Base-by-base conservation (phyloP, 148 eudicot species). In the Dysphania ambrosioides region DNA sequence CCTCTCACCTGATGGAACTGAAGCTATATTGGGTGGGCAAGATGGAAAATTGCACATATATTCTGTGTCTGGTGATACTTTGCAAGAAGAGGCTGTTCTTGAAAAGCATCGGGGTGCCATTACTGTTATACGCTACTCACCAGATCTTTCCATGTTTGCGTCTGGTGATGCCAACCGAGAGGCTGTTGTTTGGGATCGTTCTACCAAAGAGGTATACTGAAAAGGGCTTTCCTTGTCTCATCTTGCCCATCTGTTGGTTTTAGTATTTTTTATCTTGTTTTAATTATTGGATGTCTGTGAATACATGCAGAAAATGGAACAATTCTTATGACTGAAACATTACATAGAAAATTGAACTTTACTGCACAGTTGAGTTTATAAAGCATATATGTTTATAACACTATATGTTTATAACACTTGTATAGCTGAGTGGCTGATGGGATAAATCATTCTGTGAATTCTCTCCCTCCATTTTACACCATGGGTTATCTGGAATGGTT, bases 121-220 rank as follows among this genome's bases (percentile, higher is more conserved):
- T 69, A 90, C 96, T 80, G 92, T 84, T 29, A 90, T 94, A 75
- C 92, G 83, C 36, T 94, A 95, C 77, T 92, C 97, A 72, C 93
- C 93, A 49, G 93, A 95, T 88, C 81, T 91, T 74, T 85, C 91
- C 77, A 90, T 95, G 97, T 88, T 94, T 84, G 97, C 91, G 40
- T 94, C 98, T 18, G 97, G 88, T 34, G 98, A 94, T 87, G 82
- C 83, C 67, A 94, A 94, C 79, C 88, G 93, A 68, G 98, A 91
- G 85, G 98, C 95, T 83, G 89, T 91, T 74, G 93, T 93, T 76
- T 93, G 98, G 98, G 98, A 93, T 80, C 85, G 90, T 73, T 81
- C 87, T 30, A 80, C 91, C 24, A 83, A 83, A 73, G 95, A 91
- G 98, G 98, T 91, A 88, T 27, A 21, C 55, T 67, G 71, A 51